phyloP scores from a whole-genome alignment of 805 yeast species.

The Wilhelminamyces savonicus region DNA sequence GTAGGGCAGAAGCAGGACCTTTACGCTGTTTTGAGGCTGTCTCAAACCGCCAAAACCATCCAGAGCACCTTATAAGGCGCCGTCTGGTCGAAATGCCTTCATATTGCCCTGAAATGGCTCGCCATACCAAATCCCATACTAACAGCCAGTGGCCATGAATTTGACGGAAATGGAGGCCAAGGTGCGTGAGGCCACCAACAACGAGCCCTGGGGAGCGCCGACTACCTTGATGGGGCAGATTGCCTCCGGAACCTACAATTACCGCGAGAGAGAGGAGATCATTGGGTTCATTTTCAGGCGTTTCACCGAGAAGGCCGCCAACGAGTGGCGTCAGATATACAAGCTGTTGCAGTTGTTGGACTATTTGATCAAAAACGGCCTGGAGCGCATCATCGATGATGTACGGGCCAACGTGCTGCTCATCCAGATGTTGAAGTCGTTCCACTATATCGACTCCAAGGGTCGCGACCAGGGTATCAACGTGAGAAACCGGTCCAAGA shows the following conservation, averaged over 20 bases:
- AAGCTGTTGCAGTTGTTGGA: constrained; percentile 90
- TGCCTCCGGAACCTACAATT: constrained; percentile 89
- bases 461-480: constrained; percentile 96
- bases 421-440: constrained; percentile 81
- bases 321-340: constrained; percentile 97
- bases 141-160: constrained; percentile 62
- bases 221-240: constrained; percentile 90
- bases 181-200: constrained; percentile 96
- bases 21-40: no score
- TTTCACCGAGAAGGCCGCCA: constrained; percentile 92
- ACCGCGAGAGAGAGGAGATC: constrained; percentile 74
- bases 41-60: no score
- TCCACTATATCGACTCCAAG: constrained; percentile 89
- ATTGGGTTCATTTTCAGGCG: constrained; percentile 74
- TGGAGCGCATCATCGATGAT: constrained; percentile 93
- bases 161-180: constrained; percentile 95
- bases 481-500: constrained; percentile 86
- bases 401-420: constrained; percentile 77
- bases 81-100: no score
- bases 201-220: constrained; percentile 98
- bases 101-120: no score
- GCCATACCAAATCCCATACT: neutral
- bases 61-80: no score
- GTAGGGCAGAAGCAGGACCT: no score
- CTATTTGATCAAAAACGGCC: constrained; percentile 84